phyloP scores from a whole-genome alignment of 768 basidiomycete species.

The Agrocybe praecox region DNA sequence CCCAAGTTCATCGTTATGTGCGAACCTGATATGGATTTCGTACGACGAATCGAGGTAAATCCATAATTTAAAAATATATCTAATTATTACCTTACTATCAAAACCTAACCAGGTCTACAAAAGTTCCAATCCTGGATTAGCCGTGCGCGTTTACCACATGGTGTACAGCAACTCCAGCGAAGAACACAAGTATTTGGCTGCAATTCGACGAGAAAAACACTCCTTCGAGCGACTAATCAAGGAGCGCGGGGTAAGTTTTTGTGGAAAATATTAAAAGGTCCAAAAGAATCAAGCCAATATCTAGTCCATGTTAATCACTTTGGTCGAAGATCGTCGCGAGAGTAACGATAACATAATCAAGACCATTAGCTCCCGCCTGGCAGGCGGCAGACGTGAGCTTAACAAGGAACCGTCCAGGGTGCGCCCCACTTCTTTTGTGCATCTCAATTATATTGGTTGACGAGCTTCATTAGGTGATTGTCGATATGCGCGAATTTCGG shows the following conservation, averaged over 20 bases:
- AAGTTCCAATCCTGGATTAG: conserved; percentile 79
- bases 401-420: conserved; percentile 69
- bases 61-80: not conserved
- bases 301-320: conserved; percentile 89
- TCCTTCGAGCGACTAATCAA: conserved; percentile 91
- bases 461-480: conserved; percentile 67
- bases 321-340: conserved; percentile 62
- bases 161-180: conserved; percentile 92
- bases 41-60: conserved; percentile 86
- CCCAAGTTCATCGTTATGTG: conserved; percentile 96
- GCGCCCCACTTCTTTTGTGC: conserved; percentile 3
- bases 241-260: conserved; percentile 77
- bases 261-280: not conserved
- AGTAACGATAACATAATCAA: conserved; percentile 66
- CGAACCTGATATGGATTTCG: conserved; percentile 90
- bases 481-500: conserved; percentile 96
- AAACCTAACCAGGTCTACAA: conserved; percentile 69
- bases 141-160: conserved; percentile 92
- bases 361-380: conserved; percentile 82
- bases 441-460: not conserved
- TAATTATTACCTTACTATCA: not conserved
- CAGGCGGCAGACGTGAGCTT: conserved; percentile 78
- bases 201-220: conserved; percentile 88
- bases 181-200: conserved; percentile 93
- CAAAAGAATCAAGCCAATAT: not conserved